Percentiles rank a stretch among this genome's conserved stretches.
These are phyloP conservation scores for Simmondsia chinensis DNA, from an alignment of 148 eudicot species.

Conservation along the genomic window DNA sequence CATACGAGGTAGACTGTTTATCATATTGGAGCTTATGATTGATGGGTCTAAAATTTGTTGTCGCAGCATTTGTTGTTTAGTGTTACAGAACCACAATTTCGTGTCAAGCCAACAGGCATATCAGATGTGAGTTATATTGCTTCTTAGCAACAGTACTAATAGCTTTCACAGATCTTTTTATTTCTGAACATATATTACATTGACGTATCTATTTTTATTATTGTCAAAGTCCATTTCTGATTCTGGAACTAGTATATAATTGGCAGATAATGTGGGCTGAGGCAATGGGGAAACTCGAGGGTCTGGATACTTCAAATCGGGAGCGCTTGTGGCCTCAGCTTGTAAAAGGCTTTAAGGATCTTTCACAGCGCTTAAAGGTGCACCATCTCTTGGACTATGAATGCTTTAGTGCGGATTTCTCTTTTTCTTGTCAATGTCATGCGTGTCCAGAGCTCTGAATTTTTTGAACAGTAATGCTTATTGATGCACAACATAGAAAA, in stretches of 20 bases:
- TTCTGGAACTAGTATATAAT: slow-evolving; percentile 27
- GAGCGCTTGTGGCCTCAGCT: slow-evolving; percentile 97
- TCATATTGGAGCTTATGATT: too few relatives aligned
- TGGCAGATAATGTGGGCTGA: slow-evolving; percentile 98
- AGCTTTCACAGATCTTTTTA: too few relatives aligned
- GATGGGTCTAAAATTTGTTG: slow-evolving; percentile 14
- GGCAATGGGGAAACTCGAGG: slow-evolving; percentile 94
- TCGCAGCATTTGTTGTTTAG: slow-evolving; percentile 91
- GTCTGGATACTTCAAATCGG: slow-evolving; percentile 88
- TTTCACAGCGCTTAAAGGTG: slow-evolving; percentile 87
- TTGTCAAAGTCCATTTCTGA: too few relatives aligned
- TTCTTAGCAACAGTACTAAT: too few relatives aligned
- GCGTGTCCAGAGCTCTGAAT: too few relatives aligned
- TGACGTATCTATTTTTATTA: too few relatives aligned
- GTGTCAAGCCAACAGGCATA: slow-evolving; percentile 78
- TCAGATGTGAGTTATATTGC: slow-evolving; percentile 94
- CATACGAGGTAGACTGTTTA: too few relatives aligned
- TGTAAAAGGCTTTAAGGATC: slow-evolving; percentile 95
- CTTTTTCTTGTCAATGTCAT: neutral
- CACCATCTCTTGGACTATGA: neutral
- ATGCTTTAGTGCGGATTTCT: too few relatives aligned
- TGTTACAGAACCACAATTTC: slow-evolving; percentile 72
- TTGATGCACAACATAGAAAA: too few relatives aligned
- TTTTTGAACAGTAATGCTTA: too few relatives aligned
- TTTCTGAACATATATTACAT: too few relatives aligned